Evolutionary conservation across 345 rosid genomes (phyloP), one percentile per base, ranked within the genome.

Genomic region (Nephelium lappaceum): DNA sequence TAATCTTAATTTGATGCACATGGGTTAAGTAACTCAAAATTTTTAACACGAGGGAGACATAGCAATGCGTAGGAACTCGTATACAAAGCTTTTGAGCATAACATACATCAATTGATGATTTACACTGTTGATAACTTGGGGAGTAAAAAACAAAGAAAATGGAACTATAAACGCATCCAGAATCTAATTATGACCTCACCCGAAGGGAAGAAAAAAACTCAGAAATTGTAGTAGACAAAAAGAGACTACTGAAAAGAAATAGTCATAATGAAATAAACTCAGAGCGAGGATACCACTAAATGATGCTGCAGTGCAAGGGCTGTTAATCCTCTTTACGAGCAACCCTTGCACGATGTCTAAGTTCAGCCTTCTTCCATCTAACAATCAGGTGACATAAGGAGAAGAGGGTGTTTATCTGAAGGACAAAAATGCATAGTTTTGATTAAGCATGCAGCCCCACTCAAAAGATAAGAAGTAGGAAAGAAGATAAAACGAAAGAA

Each of bases 301-400:
- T 31, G 36, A 61, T 23, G 67, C 51, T 11, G 69, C 69, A 67
- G 57, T 38, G 77, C 53, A 70, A 25, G 11, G 72, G 38, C 60
- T n/a, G 73, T 88, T 87, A 96, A 23, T 96, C 98, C 84, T 91
- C 79, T 88, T 96, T 80, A 67, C 76, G 94, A 71, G 94, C 84
- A 75, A 85, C 81, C 82, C 95, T 91, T 65, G 98, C 95, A 0
- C 92, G 95, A 82, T 96, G 98, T 85, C 89, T 92, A 47, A 96
- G 98, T 85, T 94, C 99, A 5, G 99, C 98, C 84, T 77, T 93
- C 85, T 96, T 96, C 98, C 99, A 96, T 69, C 85, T 87, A 25
- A 96, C 97, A 6, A 96, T 94, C 74, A 93, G 76, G 84, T 86
- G 82, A 84, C 99, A 93, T 68, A 96, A 84, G 24, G 94, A 87